phyloP scores from a whole-genome alignment of 164 flowering plant genomes.

The Chloranthus sessilifolius region DNA sequence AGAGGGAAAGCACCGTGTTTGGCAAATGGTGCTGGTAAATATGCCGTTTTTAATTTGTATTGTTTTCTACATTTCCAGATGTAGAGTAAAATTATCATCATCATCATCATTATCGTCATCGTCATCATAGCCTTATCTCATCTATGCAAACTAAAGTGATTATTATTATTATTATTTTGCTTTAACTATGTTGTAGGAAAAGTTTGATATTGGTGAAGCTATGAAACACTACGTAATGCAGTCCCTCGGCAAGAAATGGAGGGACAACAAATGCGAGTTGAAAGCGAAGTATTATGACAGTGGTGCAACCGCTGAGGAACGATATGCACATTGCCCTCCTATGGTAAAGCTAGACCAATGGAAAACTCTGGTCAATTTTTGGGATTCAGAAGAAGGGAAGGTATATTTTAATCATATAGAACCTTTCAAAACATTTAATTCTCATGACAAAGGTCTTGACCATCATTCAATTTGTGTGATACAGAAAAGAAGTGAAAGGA shows the following conservation, averaged over 20 bases:
- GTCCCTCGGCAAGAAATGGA: slow-evolving; percentile 22
- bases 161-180: neutral
- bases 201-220: slow-evolving; percentile 19
- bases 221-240: slow-evolving; percentile 19
- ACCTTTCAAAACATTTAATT: neutral
- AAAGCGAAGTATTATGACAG: slow-evolving; percentile 20
- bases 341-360: slow-evolving; percentile 25
- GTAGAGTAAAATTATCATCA: neutral
- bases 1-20: neutral
- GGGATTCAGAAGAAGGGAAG: slow-evolving; percentile 23
- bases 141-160: neutral
- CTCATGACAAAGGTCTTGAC: neutral
- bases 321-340: slow-evolving; percentile 14
- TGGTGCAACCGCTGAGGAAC: slow-evolving; percentile 21
- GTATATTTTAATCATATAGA: slow-evolving; percentile 7
- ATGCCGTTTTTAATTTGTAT: neutral
- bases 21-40: neutral
- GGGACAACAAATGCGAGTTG: slow-evolving; percentile 20
- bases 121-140: too few species aligned
- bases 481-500: slow-evolving; percentile 17
- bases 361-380: slow-evolving; percentile 18
- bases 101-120: neutral
- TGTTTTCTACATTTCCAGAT: neutral
- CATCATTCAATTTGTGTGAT: neutral
- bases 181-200: slow-evolving; percentile 20